Conservation (phyloP, 495 filamentous ascomycete species). For the Stereocaulon alpinum region DNA sequence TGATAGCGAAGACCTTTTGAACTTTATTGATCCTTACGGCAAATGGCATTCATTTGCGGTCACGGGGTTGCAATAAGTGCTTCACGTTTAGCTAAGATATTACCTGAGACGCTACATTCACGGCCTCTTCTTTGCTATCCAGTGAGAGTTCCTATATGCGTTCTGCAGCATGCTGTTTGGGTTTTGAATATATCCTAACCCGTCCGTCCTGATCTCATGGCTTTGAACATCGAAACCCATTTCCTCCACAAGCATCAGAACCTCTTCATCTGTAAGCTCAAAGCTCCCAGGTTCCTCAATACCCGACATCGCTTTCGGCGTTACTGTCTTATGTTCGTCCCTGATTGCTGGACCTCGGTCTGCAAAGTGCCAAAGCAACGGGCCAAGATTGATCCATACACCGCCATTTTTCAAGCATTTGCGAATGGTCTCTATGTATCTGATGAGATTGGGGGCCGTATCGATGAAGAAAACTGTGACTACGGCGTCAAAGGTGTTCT, state of each 20-base stretch:
- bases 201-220: slow-evolving; percentile 29
- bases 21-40: slow-evolving; percentile 1
- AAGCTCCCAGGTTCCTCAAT: slow-evolving; percentile 75
- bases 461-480: slow-evolving; percentile 92
- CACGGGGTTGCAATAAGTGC: not conserved
- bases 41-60: not conserved
- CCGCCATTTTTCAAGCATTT: slow-evolving; percentile 71
- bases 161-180: slow-evolving; percentile 73
- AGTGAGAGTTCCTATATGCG: slow-evolving; percentile 63
- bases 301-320: slow-evolving; percentile 25
- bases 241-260: slow-evolving; percentile 59
- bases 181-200: slow-evolving; percentile 78
- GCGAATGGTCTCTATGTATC: slow-evolving; percentile 72
- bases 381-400: slow-evolving; percentile 80
- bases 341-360: slow-evolving; percentile 11
- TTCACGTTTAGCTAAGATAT: not conserved
- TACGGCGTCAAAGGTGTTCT: slow-evolving; percentile 64
- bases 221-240: slow-evolving; percentile 60
- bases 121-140: slow-evolving; percentile 67
- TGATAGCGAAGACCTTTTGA: not conserved
- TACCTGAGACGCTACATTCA: not conserved
- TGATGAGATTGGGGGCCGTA: slow-evolving; percentile 84
- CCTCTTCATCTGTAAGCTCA: slow-evolving; percentile 81
- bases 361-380: slow-evolving; percentile 84
- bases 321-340: slow-evolving; percentile 17